These are phyloP conservation scores for Gracilaria domingensis DNA, from an alignment of 23 red algal genomes.

Conservation along the genomic window DNA sequence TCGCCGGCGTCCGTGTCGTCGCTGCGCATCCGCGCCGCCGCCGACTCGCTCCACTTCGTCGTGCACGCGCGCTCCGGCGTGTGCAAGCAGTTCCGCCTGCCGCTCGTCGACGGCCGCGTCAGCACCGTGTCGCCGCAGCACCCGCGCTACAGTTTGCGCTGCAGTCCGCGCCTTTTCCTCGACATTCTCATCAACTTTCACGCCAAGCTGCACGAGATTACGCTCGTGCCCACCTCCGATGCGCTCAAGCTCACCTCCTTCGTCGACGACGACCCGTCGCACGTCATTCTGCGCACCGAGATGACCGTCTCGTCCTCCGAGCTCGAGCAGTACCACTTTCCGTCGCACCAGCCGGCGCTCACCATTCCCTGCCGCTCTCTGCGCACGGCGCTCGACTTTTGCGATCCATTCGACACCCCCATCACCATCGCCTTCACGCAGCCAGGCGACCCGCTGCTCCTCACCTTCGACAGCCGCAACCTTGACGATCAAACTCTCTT, in stretches of 20 bases:
- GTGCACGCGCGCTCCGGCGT: conserved; percentile 28
- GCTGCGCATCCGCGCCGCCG: conserved; percentile 9
- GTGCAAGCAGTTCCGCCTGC: conserved; percentile 36
- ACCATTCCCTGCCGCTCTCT: conserved; percentile 40
- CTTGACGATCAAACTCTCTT: not conserved
- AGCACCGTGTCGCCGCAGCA: not conserved
- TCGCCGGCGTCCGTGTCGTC: conserved; percentile 22
- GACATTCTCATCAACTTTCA: conserved; percentile 53
- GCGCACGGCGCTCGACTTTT: conserved; percentile 59
- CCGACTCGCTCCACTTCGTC: not conserved
- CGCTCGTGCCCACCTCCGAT: conserved; percentile 18
- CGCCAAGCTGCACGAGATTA: conserved; percentile 48
- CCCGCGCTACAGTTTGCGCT: not conserved
- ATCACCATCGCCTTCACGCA: conserved; percentile 29
- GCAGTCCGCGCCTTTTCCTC: conserved; percentile 2
- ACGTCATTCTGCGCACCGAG: conserved; percentile 56
- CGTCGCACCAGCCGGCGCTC: not conserved
- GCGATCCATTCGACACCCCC: conserved; percentile 42
- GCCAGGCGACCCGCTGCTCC: not conserved
- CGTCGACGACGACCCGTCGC: conserved; percentile 56
- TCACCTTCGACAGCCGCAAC: not conserved
- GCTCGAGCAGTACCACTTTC: conserved; percentile 17
- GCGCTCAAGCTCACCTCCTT: conserved; percentile 44
- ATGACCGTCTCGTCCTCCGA: conserved; percentile 39
- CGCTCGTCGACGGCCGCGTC: conserved; percentile 46